A percentile compares a stretch with the other conserved stretches of the same genome.
Evolutionary conservation across 257 asterid species (phyloP).

Genomic region (Lavandula angustifolia): DNA sequence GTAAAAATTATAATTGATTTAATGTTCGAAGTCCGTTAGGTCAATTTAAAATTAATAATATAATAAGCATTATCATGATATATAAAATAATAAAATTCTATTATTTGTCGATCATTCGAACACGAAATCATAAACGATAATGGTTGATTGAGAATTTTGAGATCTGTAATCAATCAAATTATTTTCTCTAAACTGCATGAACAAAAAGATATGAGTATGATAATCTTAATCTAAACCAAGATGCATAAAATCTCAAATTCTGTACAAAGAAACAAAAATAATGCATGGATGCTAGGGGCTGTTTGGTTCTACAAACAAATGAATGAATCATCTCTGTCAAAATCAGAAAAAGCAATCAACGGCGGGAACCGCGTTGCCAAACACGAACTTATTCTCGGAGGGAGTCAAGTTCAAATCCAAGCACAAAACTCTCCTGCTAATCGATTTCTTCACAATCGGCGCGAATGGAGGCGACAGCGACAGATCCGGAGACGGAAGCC

Average conservation of each 20-base stretch:
- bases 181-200: not conserved
- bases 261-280: conserved; percentile 21
- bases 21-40: no score
- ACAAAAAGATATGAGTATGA: not conserved
- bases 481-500: conserved; percentile 18
- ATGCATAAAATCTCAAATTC: not conserved
- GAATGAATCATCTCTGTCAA: conserved; percentile 2
- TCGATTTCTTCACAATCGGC: conserved; percentile 49
- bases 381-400: conserved; percentile 46
- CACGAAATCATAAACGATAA: no score
- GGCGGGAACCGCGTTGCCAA: conserved; percentile 34
- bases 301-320: conserved; percentile 24
- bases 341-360: conserved; percentile 40
- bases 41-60: no score
- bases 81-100: no score
- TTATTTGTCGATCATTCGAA: no score
- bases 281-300: conserved; percentile 7
- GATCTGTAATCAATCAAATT: no score
- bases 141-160: no score
- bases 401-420: conserved; percentile 73
- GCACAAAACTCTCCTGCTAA: conserved; percentile 43
- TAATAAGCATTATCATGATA: no score
- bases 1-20: no score
- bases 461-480: conserved; percentile 36
- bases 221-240: conserved; percentile 7